Evolutionary conservation across 176 grass and related monocot genomes (phyloP).

Genomic region (Puccinellia tenuiflora): DNA sequence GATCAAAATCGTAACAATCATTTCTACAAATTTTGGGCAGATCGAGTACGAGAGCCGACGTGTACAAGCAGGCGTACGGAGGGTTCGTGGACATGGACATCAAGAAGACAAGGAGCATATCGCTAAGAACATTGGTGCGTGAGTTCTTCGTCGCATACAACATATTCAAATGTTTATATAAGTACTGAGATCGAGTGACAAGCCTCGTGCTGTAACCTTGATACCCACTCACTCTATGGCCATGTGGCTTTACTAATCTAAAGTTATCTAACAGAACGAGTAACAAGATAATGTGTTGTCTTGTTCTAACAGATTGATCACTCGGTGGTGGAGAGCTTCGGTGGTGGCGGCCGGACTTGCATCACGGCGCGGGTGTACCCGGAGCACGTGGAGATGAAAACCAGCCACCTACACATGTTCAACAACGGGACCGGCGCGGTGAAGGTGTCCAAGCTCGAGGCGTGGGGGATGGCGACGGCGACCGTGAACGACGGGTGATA

Average conservation of each 20-base stretch:
- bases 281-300: too few relatives aligned
- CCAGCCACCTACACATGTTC: not conserved
- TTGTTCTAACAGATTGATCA: not conserved
- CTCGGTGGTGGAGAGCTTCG: not conserved
- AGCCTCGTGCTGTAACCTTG: too few relatives aligned
- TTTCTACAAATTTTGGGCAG: too few relatives aligned
- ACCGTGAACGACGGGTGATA: not conserved
- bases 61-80: not conserved
- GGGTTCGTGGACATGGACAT: slow-evolving; percentile 44
- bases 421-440: not conserved
- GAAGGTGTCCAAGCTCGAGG: not conserved
- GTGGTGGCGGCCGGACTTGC: not conserved
- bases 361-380: not conserved
- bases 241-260: too few relatives aligned
- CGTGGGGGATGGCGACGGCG: not conserved
- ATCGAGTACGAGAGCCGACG: too few relatives aligned
- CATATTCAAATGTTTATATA: not conserved
- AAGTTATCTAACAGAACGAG: too few relatives aligned
- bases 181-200: not conserved
- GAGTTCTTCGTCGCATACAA: not conserved
- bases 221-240: too few relatives aligned
- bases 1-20: not conserved
- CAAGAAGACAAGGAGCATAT: slow-evolving; percentile 32
- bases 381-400: not conserved
- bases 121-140: slow-evolving; percentile 54